These are phyloP conservation scores for Fraxinus baroniana DNA, from an alignment of 305 asterid genomes.

Conservation along the genomic window DNA sequence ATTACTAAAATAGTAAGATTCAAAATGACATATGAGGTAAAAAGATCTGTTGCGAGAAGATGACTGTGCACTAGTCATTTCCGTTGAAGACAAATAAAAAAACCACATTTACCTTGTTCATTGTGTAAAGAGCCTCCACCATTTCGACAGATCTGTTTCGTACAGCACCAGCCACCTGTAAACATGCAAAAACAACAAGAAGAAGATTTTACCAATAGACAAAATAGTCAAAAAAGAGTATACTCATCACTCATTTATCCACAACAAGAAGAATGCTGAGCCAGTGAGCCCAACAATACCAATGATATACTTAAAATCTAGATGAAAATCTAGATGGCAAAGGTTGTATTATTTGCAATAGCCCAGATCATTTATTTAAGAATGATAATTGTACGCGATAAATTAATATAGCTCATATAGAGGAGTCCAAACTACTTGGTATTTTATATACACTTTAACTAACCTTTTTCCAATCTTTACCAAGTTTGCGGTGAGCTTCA, in stretches of 20 bases:
- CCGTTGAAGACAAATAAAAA: slow-evolving; percentile 8
- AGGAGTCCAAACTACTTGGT: background rate
- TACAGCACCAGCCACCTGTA: slow-evolving; percentile 73
- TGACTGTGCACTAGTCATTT: slow-evolving; percentile 3
- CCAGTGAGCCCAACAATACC: slow-evolving; percentile 13
- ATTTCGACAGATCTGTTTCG: slow-evolving; percentile 67
- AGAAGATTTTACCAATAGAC: slow-evolving; percentile 24
- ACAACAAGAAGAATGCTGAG: slow-evolving; percentile 19
- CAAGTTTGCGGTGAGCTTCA: slow-evolving; percentile 75
- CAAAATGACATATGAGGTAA: background rate
- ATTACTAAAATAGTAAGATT: background rate
- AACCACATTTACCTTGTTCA: slow-evolving; percentile 62
- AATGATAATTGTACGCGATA: slow-evolving; percentile 15
- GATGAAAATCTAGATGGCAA: slow-evolving; percentile 4
- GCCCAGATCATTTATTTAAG: slow-evolving; percentile 14
- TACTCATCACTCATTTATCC: slow-evolving; percentile 11
- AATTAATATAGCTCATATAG: background rate
- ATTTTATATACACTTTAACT: slow-evolving; percentile 25
- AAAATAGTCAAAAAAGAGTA: slow-evolving; percentile 15
- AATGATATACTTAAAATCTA: background rate
- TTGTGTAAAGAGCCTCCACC: slow-evolving; percentile 87
- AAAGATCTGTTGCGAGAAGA: slow-evolving; percentile 19
- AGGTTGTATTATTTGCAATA: slow-evolving; percentile 6
- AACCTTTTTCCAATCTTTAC: slow-evolving; percentile 95
- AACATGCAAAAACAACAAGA: slow-evolving; percentile 26